Base-by-base conservation (phyloP, 129 eudicot genomes). In the Scalesia atractyloides region DNA sequence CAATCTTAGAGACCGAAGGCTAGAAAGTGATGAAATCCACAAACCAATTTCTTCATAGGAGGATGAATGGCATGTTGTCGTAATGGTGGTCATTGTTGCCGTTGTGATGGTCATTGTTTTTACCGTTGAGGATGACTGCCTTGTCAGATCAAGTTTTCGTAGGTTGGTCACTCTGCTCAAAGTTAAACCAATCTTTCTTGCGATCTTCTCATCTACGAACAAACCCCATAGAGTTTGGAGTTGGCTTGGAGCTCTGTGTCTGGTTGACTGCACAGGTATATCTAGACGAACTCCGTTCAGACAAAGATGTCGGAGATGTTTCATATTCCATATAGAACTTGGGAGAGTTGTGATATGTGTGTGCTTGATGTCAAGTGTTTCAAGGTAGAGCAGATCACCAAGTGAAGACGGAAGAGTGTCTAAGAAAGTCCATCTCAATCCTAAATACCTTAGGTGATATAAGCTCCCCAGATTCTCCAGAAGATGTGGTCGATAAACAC, bases 381-480 rank as follows among this genome's bases (percentile, higher is more conserved):
- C 77, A 70, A 78, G 82, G 64, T 78, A 70, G 22, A 43, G 58
- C 60, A 78, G 72, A 22, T 6, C 72, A 9, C 77, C 82, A 16
- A 78, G 66, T 70, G 82, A 78, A 58, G 77, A 78, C n/a, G 82
- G 82, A 62, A 78, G 82, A 62, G 51, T 51, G 34, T 78, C 71
- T 44, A 78, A 78, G 66, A 78, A 78, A 62, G 82, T 78, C 71
- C 72, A 39, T 78, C 77, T 51, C 48, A 78, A 70, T 22, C 82
- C 82, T 30, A 70, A 53, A 72, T 78, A 77, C 65, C 77, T 70
- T 15, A 78, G 63, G 66, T 78, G 72, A 63, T 51, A 61, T 41
- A 78, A 53, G 72, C 50, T 78, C 13, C 77, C 77, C 9, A 70
- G 66, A 61, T 70, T 78, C 56, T 78, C 66, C 0, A 77, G 82